phyloP scores from a whole-genome alignment of 768 basidiomycete species.

The Mycena galericulata region DNA sequence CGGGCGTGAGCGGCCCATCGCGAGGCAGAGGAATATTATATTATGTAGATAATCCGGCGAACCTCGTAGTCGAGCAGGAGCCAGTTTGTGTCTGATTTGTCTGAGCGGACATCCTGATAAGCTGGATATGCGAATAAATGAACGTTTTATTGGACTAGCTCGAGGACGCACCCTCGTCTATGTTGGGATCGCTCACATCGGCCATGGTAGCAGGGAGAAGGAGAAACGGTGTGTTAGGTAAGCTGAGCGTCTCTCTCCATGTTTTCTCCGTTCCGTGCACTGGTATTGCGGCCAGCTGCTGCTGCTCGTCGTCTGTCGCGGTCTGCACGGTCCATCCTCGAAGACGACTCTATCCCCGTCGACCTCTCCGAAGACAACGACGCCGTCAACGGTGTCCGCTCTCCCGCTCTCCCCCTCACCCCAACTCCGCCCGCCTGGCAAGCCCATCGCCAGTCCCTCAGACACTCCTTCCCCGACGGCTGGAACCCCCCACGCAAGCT shows the following conservation, averaged over 20 bases:
- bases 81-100: slow-evolving; percentile 93
- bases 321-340: slow-evolving; percentile 56
- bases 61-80: slow-evolving; percentile 89
- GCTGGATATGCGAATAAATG: slow-evolving; percentile 57
- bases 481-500: slow-evolving; percentile 87
- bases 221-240: too few relatives aligned
- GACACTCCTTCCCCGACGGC: slow-evolving; percentile 68
- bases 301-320: not conserved
- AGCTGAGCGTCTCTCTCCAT: too few relatives aligned
- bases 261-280: slow-evolving; percentile 12
- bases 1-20: slow-evolving; percentile 22
- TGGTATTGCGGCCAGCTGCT: not conserved
- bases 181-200: slow-evolving; percentile 80
- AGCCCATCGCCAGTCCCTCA: slow-evolving; percentile 63
- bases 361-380: slow-evolving; percentile 67
- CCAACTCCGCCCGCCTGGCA: slow-evolving; percentile 63
- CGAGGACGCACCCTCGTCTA: slow-evolving; percentile 79
- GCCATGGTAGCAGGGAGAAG: slow-evolving; percentile 63
- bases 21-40: too few relatives aligned
- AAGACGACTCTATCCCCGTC: slow-evolving; percentile 57
- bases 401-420: slow-evolving; percentile 50
- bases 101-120: slow-evolving; percentile 87
- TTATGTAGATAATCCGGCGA: not conserved
- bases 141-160: too few relatives aligned
- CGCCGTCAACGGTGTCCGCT: slow-evolving; percentile 56